Evolutionary conservation across 345 rosid genomes (phyloP).

Genomic region (Aethionema arabicum): DNA sequence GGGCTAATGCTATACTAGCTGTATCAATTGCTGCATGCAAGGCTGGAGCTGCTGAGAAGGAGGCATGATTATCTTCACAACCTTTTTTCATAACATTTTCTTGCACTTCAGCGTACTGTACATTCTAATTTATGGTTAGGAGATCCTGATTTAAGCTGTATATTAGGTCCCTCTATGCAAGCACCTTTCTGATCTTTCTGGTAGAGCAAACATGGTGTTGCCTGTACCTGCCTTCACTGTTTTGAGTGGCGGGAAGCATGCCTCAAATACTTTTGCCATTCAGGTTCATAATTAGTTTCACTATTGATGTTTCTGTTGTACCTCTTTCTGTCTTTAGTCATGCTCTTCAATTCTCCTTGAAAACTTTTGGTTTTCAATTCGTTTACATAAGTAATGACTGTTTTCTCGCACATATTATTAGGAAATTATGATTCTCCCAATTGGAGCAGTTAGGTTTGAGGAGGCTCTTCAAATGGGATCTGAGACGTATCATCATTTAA

Average conservation of each 20-base stretch:
- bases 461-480: conserved; percentile 98
- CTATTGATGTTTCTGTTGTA: not conserved
- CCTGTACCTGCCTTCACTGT: conserved; percentile 97
- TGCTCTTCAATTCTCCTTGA: not conserved
- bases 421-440: conserved; percentile 92
- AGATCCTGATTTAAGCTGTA: conserved; percentile 24
- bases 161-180: conserved; percentile 86
- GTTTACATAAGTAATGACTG: conserved; percentile 5
- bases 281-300: conserved; percentile 47
- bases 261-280: conserved; percentile 73
- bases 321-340: conserved; percentile 1
- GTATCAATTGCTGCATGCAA: conserved; percentile 98
- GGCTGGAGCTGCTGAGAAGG: conserved; percentile 99
- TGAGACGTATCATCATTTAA: conserved; percentile 92
- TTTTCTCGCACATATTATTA: conserved; percentile 36
- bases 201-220: conserved; percentile 59
- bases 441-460: conserved; percentile 85
- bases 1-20: conserved; percentile 90
- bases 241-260: conserved; percentile 89
- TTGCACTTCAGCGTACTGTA: not conserved
- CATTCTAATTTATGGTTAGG: conserved; percentile 15
- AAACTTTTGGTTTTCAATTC: conserved; percentile 3
- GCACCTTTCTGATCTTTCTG: conserved; percentile 84
- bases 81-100: conserved; percentile 2
- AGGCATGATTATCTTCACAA: conserved; percentile 44